A percentile compares a stretch with the other conserved stretches of the same genome.
Evolutionary conservation across 257 asterid genomes (phyloP).

Genomic region (Solanum neorickii): DNA sequence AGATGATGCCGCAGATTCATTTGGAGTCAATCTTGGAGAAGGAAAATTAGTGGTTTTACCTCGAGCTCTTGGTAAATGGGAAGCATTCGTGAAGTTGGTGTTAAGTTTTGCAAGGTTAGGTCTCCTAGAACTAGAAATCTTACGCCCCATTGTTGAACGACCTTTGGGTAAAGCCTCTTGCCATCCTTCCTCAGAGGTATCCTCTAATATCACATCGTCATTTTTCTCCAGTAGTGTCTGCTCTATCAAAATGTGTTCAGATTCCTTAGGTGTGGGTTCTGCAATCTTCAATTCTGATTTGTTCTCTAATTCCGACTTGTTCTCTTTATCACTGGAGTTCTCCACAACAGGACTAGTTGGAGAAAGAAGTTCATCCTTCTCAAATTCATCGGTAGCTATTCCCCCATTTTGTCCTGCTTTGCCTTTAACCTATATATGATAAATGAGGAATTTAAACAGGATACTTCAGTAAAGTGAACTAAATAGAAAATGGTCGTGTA

Average conservation of each 20-base stretch:
- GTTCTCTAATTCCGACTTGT: slow-evolving; percentile 34
- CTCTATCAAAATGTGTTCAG: slow-evolving; percentile 13
- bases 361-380: slow-evolving; percentile 31
- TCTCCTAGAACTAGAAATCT: slow-evolving; percentile 51
- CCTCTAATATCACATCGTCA: slow-evolving; percentile 33
- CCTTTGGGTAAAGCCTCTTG: slow-evolving; percentile 87
- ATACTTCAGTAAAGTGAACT: neutral
- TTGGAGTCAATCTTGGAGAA: slow-evolving; percentile 40
- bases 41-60: slow-evolving; percentile 36
- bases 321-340: slow-evolving; percentile 55
- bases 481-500: neutral
- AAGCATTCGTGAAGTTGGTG: slow-evolving; percentile 50
- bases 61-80: slow-evolving; percentile 39
- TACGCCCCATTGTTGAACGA: slow-evolving; percentile 45
- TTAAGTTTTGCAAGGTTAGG: slow-evolving; percentile 68
- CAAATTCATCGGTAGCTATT: slow-evolving; percentile 30
- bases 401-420: slow-evolving; percentile 55
- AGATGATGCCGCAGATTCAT: slow-evolving; percentile 35
- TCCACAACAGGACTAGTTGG: slow-evolving; percentile 34
- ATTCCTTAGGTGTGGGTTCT: slow-evolving; percentile 18
- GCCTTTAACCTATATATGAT: slow-evolving; percentile 45
- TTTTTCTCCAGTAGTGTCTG: slow-evolving; percentile 24
- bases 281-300: slow-evolving; percentile 24
- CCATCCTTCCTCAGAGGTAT: slow-evolving; percentile 74
- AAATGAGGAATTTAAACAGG: slow-evolving; percentile 11